phyloP scores from a whole-genome alignment of 2,329 filamentous ascomycete genomes.

The Penicillium sp. region DNA sequence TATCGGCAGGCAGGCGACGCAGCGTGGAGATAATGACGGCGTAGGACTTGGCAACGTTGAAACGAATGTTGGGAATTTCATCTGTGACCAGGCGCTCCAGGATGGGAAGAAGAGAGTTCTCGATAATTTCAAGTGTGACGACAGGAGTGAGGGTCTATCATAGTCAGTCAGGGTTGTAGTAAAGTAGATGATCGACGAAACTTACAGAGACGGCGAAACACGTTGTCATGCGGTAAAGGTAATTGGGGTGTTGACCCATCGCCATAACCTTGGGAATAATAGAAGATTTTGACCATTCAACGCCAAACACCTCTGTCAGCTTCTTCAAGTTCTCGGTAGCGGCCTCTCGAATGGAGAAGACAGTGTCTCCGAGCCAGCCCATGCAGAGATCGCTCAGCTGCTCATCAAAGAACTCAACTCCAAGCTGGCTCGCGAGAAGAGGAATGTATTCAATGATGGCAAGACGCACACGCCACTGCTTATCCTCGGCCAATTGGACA shows the following conservation, averaged over 20 bases:
- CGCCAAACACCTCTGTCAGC: slow-evolving; percentile 96
- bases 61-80: slow-evolving; percentile 97
- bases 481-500: slow-evolving; percentile 95
- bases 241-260: slow-evolving; percentile 98
- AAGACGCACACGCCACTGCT: slow-evolving; percentile 97
- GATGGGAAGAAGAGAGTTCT: slow-evolving; percentile 91
- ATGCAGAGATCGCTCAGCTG: slow-evolving; percentile 95
- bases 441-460: slow-evolving; percentile 99
- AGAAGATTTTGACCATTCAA: slow-evolving; percentile 94
- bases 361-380: slow-evolving; percentile 97
- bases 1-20: slow-evolving; percentile 83
- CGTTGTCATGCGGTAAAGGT: slow-evolving; percentile 99
- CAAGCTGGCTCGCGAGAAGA: slow-evolving; percentile 89
- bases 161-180: slow-evolving; percentile 27
- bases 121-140: slow-evolving; percentile 89
- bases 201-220: slow-evolving; percentile 97
- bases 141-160: slow-evolving; percentile 85
- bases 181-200: slow-evolving; percentile 25
- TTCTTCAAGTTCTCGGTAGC: slow-evolving; percentile 98
- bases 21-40: slow-evolving; percentile 86
- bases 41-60: slow-evolving; percentile 99
- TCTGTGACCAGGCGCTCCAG: slow-evolving; percentile 91
- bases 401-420: slow-evolving; percentile 97
- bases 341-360: slow-evolving; percentile 97
- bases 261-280: slow-evolving; percentile 99